A percentile compares a stretch with the other conserved stretches of the same genome.
These are phyloP conservation scores for Magnolia kwangsiensis DNA, from an alignment of 164 flowering plant genomes.

Conservation along the genomic window DNA sequence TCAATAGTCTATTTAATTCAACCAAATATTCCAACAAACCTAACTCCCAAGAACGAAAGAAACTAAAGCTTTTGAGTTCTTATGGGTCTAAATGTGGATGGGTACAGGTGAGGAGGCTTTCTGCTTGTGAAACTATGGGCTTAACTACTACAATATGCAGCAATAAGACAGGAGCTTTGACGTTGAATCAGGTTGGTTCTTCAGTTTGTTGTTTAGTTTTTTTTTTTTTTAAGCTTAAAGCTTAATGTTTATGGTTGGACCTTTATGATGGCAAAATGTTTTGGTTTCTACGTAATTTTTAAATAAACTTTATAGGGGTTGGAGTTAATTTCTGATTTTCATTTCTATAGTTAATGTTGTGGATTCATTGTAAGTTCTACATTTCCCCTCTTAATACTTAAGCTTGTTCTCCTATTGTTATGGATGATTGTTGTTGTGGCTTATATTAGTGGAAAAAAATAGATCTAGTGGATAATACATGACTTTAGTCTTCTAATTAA, in stretches of 20 bases:
- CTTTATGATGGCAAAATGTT: background rate
- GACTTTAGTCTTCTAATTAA: slow-evolving; percentile 34
- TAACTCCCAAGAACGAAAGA: no score
- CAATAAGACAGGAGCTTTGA: slow-evolving; percentile 97
- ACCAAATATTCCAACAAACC: no score
- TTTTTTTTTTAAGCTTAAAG: background rate
- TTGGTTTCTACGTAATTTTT: background rate
- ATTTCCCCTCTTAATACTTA: background rate
- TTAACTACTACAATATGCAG: slow-evolving; percentile 97
- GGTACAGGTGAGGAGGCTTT: slow-evolving; percentile 81
- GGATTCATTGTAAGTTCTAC: background rate
- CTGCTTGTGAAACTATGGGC: slow-evolving; percentile 99
- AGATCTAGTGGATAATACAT: slow-evolving; percentile 44
- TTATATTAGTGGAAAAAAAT: slow-evolving; percentile 56
- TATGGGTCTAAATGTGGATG: slow-evolving; percentile 16
- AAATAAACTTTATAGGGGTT: background rate
- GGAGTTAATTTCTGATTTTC: background rate
- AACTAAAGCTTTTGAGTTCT: background rate
- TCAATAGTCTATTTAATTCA: no score
- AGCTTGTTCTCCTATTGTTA: slow-evolving; percentile 5
- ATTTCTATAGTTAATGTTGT: no score
- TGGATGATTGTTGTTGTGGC: slow-evolving; percentile 88
- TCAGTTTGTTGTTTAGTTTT: background rate
- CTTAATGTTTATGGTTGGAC: background rate
- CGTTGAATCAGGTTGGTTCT: slow-evolving; percentile 69